These are phyloP conservation scores for Cryptococcus sp. DNA, from an alignment of 1,284 basidiomycete genomes.

Conservation along the genomic window DNA sequence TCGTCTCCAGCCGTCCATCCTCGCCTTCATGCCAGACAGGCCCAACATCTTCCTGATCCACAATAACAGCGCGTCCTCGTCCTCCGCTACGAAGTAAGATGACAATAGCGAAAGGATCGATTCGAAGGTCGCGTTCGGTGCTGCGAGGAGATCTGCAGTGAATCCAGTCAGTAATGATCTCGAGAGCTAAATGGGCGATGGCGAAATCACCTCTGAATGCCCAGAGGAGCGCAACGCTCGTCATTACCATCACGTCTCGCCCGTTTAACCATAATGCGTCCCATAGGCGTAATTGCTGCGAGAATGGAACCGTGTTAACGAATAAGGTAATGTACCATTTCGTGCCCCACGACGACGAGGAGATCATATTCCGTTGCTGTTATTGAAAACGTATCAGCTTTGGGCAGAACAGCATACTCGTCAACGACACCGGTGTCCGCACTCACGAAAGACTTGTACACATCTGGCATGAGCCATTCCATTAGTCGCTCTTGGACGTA, in stretches of 20 bases:
- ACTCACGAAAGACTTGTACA: constrained; percentile 76
- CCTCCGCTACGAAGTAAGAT: constrained; percentile 86
- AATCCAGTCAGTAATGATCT: background rate
- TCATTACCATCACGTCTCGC: constrained; percentile 79
- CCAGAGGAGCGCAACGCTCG: constrained; percentile 87
- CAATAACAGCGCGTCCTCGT: constrained; percentile 73
- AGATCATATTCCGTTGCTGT: constrained; percentile 78
- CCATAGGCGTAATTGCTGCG: constrained; percentile 92
- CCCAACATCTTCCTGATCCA: constrained; percentile 77
- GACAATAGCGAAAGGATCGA: constrained; percentile 83
- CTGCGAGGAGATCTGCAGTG: constrained; percentile 24
- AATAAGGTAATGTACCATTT: constrained; percentile 99
- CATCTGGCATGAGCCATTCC: constrained; percentile 79
- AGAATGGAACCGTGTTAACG: constrained; percentile 93
- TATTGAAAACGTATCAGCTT: background rate
- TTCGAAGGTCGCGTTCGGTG: constrained; percentile 74
- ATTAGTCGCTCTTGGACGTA: constrained; percentile 89
- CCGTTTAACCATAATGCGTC: constrained; percentile 91
- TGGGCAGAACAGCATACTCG: no score
- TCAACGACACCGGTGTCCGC: no score
- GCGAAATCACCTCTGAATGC: constrained; percentile 67
- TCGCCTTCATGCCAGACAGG: constrained; percentile 68
- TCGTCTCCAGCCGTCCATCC: constrained; percentile 59
- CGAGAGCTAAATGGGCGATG: no score
- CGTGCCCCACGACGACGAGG: constrained; percentile 91